phyloP scores from a whole-genome alignment of 2,329 filamentous ascomycete species.

The Claviceps sp. region DNA sequence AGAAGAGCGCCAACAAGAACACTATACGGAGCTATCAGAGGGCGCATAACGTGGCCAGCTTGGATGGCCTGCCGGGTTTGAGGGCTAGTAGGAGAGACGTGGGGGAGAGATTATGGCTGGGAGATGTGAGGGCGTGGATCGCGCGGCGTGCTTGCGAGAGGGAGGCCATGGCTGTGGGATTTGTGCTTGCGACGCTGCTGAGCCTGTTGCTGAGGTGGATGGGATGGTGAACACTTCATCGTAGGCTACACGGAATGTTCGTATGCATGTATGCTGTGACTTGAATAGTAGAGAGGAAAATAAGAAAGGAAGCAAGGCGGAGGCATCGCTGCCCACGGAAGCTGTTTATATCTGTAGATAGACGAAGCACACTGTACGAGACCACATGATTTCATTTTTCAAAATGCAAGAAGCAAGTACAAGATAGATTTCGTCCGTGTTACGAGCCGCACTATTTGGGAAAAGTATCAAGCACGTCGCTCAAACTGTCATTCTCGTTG shows the following conservation, averaged over 20 bases:
- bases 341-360: no score
- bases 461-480: neutral
- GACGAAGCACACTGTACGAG: neutral
- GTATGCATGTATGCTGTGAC: no score
- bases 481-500: neutral
- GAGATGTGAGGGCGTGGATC: slow-evolving; percentile 20
- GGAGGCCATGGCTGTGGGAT: slow-evolving; percentile 17
- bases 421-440: neutral
- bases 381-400: neutral
- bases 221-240: neutral
- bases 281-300: neutral
- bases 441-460: neutral
- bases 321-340: no score
- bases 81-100: slow-evolving; percentile 34
- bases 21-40: slow-evolving; percentile 41
- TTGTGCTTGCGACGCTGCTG: neutral
- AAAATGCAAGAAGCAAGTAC: neutral
- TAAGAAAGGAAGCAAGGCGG: neutral
- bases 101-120: slow-evolving; percentile 33
- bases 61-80: slow-evolving; percentile 47
- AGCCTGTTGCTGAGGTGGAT: neutral
- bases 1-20: slow-evolving; percentile 33
- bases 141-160: slow-evolving; percentile 16
- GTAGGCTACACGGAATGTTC: no score
- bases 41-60: slow-evolving; percentile 38